Evolutionary conservation across 106 monocot genomes (phyloP).

Genomic region (Platanthera guangdongensis): DNA sequence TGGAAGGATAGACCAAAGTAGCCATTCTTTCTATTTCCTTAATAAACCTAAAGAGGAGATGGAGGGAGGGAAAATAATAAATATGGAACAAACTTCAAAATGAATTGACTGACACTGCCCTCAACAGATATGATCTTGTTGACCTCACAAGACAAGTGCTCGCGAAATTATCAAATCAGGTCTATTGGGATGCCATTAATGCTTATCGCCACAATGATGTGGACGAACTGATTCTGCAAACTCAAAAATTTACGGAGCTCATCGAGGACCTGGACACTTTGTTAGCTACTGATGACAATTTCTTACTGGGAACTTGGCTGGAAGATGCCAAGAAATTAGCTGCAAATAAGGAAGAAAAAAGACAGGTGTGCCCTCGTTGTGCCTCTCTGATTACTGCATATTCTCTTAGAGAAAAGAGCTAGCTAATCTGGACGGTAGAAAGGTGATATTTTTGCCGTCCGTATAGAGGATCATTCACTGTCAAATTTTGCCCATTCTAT

Average conservation of each 20-base stretch:
- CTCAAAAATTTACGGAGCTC: conserved; percentile 56
- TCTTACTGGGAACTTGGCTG: conserved; percentile 86
- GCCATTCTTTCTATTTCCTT: background rate
- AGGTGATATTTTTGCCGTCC: no score
- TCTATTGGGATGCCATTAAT: conserved; percentile 55
- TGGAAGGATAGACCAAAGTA: background rate
- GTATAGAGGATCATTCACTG: no score
- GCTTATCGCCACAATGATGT: conserved; percentile 47
- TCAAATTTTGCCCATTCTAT: no score
- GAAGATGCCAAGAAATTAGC: conserved; percentile 71
- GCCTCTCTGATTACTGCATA: background rate
- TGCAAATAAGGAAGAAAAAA: conserved; percentile 31
- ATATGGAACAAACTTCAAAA: background rate
- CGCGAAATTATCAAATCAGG: conserved; percentile 74
- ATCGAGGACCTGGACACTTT: conserved; percentile 73
- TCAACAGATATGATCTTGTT: conserved; percentile 83
- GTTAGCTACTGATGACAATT: conserved; percentile 86
- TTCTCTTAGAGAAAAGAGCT: background rate
- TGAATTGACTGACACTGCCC: background rate
- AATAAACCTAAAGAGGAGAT: background rate
- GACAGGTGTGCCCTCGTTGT: conserved; percentile 34
- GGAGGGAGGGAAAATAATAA: background rate
- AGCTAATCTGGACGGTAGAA: no score
- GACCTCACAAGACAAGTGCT: conserved; percentile 85
- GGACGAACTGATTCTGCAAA: conserved; percentile 30